Base-by-base conservation (phyloP, 129 eudicot genomes). In the Flaveria trinervia region DNA sequence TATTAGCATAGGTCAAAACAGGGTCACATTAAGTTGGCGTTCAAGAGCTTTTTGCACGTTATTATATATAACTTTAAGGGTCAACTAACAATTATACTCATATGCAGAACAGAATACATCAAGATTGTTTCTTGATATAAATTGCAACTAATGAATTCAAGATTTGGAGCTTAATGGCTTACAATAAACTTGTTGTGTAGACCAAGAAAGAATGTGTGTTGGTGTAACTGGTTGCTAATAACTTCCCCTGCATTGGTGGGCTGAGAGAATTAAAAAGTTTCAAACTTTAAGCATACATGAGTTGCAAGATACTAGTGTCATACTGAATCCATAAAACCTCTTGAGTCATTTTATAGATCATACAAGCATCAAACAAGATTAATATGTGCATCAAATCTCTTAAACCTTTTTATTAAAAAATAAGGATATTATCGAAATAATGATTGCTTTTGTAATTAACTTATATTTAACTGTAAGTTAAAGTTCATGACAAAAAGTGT, bases 161-260 rank as follows among this genome's bases (percentile, higher is more conserved):
- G 26, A 79, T 62, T 49, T 3, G 77, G 16, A 61, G 41, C 14
- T 48, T 7, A 65, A 41, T 28, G 26, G 48, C 71, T 61, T 83
- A 77, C 78, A 76, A 17, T 43, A 61, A 83, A 72, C 71, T 81
- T 59, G 76, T 81, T 73, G 83, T 87, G 87, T 93, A 91, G 20
- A 89, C 85, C 86, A 93, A 82, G 78, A 89, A 87, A 33, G 97
- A 89, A 16, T 16, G 8, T 3, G 86, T 84, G 67, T 83, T 79
- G 2, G 86, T 81, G 57, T 88, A 93, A 69, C 79, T 83, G 80
- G 90, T 80, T 18, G 96, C 91, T 87, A 88, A 76, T 23, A 92
- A 90, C 87, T 81, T 90, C 57, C 97, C 96, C 96, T 0, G 71
- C 89, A 54, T 90, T 79, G 51, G 98, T 85, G 56, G 96, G 98